Evolutionary conservation across 371 early-diverging fungal species (phyloP).

Genomic region (Basidiobolus heterosporus): DNA sequence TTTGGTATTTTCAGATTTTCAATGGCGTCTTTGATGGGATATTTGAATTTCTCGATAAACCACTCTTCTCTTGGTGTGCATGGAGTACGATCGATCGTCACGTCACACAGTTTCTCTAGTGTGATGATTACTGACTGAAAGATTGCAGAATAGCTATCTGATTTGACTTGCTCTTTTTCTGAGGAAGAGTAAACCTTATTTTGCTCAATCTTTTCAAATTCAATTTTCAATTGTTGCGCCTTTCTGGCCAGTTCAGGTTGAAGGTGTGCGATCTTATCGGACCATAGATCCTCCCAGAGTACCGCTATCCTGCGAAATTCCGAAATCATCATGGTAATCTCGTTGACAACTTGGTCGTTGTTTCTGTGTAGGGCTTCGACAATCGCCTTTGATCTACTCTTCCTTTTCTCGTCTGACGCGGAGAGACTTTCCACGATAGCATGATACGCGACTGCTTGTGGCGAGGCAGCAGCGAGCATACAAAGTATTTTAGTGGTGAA

Average conservation of each 20-base stretch:
- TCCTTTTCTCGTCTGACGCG: conserved; percentile 24
- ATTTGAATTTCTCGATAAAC: conserved; percentile 38
- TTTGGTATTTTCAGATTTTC: conserved; percentile 25
- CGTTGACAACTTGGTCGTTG: conserved; percentile 27
- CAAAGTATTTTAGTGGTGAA: conserved; percentile 29
- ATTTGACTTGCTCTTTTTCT: conserved; percentile 25
- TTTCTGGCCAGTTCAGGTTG: conserved; percentile 36
- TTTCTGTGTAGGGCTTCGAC: conserved; percentile 22
- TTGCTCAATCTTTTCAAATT: conserved; percentile 26
- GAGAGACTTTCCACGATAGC: conserved; percentile 23
- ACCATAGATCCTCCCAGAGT: conserved; percentile 70
- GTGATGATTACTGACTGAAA: conserved; percentile 35
- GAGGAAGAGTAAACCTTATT: conserved; percentile 13
- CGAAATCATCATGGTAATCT: conserved; percentile 35
- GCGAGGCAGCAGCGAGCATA: conserved; percentile 36
- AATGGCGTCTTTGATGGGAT: conserved; percentile 28
- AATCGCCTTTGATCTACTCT: conserved; percentile 19
- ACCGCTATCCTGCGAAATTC: conserved; percentile 62
- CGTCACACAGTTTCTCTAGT: conserved; percentile 29
- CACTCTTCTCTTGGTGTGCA: conserved; percentile 47
- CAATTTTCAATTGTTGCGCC: conserved; percentile 33
- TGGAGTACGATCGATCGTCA: conserved; percentile 10
- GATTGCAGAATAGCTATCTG: conserved; percentile 30
- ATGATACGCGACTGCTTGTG: conserved; percentile 52
- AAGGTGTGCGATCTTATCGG: conserved; percentile 43